A percentile compares a stretch with the other conserved stretches of the same genome.
phyloP scores from a whole-genome alignment of 208 protist species.

The Acanthamoeba sp. region DNA sequence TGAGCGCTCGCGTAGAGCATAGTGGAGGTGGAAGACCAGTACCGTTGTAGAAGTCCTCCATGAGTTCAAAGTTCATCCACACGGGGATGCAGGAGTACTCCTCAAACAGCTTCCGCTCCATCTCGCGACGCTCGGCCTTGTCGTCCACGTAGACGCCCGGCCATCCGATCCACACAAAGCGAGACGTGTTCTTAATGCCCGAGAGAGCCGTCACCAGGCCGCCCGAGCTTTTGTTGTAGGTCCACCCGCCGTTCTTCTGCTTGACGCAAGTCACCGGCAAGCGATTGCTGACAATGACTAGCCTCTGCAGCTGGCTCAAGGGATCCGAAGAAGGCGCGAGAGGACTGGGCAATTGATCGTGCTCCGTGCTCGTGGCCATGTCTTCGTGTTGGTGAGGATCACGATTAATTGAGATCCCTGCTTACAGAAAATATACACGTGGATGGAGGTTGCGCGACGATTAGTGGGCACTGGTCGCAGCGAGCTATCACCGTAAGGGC shows the following conservation, averaged over 20 bases:
- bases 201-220: constrained; percentile 80
- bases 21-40: not conserved
- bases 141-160: constrained; percentile 77
- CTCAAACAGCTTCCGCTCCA: constrained; percentile 75
- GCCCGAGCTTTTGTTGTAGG: constrained; percentile 77
- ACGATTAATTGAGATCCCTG: too few species aligned
- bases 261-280: constrained; percentile 77
- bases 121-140: constrained; percentile 67
- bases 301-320: constrained; percentile 53
- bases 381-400: not conserved
- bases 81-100: constrained; percentile 83
- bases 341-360: constrained; percentile 9
- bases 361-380: constrained; percentile 16
- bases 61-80: constrained; percentile 76
- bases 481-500: too few species aligned
- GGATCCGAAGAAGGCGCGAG: not conserved
- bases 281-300: constrained; percentile 83
- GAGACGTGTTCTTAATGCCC: constrained; percentile 71
- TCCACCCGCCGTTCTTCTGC: constrained; percentile 66
- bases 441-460: not conserved
- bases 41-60: constrained; percentile 82
- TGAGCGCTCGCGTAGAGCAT: not conserved
- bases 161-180: constrained; percentile 84
- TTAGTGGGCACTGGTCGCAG: too few species aligned
- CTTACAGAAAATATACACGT: too few species aligned